Evolutionary conservation across 768 basidiomycete species (phyloP), one percentile per base, ranked within the genome.

Genomic region (Psilocybe subaeruginosa): DNA sequence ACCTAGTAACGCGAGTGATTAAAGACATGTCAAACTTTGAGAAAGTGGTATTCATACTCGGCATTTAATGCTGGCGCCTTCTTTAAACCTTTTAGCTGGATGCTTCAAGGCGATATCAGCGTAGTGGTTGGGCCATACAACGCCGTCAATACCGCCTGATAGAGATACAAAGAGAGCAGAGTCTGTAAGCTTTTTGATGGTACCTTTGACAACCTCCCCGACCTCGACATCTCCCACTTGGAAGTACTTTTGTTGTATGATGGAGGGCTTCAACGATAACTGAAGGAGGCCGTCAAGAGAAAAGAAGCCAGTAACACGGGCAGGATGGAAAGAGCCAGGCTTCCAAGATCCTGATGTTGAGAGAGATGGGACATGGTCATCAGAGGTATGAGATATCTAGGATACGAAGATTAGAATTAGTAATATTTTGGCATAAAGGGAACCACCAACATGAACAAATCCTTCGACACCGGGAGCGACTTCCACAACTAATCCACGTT

Each of bases 31-130:
- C 54, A 49, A 45, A 59, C 23, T 23, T 23, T 23, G 23, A 53
- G 43, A 56, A 48, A 12, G 43, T 16, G 48, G 11, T 54, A 27
- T 1, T 76, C 89, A 6, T 75, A 95, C 95, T 60, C 93, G 80
- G 67, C 93, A 95, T 77, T 92, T 97, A 73, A 98, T 90, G 54
- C 72, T 84, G 3, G 83, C 81, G 27, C 95, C 96, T 19, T 82
- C 77, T 70, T 93, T 95, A 79, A 97, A 99, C 62, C 90, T 84
- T 76, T 89, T 93, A 46, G 93, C 87, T 8, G 97, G 97, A 71
- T 98, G 92, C 71, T 95, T 97, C 67, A 99, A 82, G n/a, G 78
- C 72, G 68, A 99, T 95, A 73, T 99, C 97, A 9, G 97, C 95
- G 71, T 92, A 97, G 71, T 99, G 97, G 62, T 88, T 85, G 0